Evolutionary conservation across 768 basidiomycete genomes (phyloP), one percentile per base, ranked within the genome.

Genomic region (Chalciporus pseudorubinellus): DNA sequence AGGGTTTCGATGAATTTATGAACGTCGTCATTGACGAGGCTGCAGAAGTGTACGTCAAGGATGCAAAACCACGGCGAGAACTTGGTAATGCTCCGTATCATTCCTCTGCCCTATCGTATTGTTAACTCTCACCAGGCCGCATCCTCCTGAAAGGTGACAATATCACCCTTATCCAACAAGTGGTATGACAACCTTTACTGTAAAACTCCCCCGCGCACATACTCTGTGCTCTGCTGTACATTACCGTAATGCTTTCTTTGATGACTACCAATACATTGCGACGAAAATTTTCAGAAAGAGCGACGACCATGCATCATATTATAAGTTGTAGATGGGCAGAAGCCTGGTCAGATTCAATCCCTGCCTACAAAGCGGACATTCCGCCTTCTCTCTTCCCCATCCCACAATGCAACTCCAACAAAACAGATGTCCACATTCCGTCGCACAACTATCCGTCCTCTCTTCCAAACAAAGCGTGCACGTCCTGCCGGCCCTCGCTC

Each of bases 1-100:
- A 98, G 95, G 95, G 95, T 36, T 99, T 99, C 62, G 95, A 99
- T 67, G 95, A 99, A 70, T 99, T 98, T 73, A 99, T 99, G 95
- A 99, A 99, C 66, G 73, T 99, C 26, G 91, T 98, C 31, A 73
- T 99, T 20, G 95, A 99, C 60, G 91, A 97, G 44, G 92, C 95
- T 39, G 81, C 83, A 46, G 95, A 99, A 70, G 86, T 97, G 11
- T 95, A 83, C 64, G 84, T 94, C 44, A 92, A 93, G 68, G 92
- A 92, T 54, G 85, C 82, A 48, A 90, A 94, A 72, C 89, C 92
- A 40, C 77, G 88, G 61, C 75, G 84, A 71, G 84, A 92, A 55
- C 76, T 98, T 36, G 95, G 94, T 93, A 57, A 2, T 50, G 82
- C 70, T 10, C 38, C 41, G 38, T n/a, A 19, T 46, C 44, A 46